Base-by-base conservation (phyloP, 108 stramenopile genomes). In the Epithemia pelagica region DNA sequence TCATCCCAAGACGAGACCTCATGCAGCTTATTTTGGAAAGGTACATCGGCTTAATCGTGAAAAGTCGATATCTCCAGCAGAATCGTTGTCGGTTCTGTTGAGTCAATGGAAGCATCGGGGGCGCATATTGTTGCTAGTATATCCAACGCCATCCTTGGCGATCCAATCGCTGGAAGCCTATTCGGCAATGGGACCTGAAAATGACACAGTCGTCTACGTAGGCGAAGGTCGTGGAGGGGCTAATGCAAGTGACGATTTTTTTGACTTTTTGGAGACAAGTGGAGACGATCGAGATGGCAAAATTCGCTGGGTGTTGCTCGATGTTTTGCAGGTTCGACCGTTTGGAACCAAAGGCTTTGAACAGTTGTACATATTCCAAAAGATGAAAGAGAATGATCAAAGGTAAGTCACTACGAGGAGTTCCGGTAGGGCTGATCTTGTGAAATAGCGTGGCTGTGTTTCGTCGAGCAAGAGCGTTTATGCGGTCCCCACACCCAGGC, bases 201-300 rank as follows among this genome's bases (percentile, higher is more conserved):
- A 89, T 55, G 87, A 90, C 61, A 88, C 87, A 1, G 53, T 84
- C 0, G 76, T 87, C 0, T 57, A 64, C 46, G 46, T 64, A 22
- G 92, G 89, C 58, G 92, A 93, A 75, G 92, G 92, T 18, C 66
- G 77, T 21, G 85, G 85, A 30, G 92, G 90, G 53, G 85, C 85
- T 28, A 92, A 88, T 65, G 90, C 74, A 24, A 69, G 84, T 51
- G 78, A 85, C 58, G 76, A 59, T 28, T 76, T 92, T 23, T 89
- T 89, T 65, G 84, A 87, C 31, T 77, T 61, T 20, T 71, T 91
- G 46, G 80, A 78, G 55, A n/a, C n/a, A n/a, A 66, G 53, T 54
- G 74, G 79, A 15, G 74, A 76, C 29, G n/a, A n/a, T n/a, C n/a
- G n/a, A n/a, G n/a, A n/a, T n/a, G n/a, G n/a, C n/a, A n/a, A n/a